These are phyloP conservation scores for Volvariella volvacea DNA, from an alignment of 1,284 basidiomycete species.

Conservation along the genomic window DNA sequence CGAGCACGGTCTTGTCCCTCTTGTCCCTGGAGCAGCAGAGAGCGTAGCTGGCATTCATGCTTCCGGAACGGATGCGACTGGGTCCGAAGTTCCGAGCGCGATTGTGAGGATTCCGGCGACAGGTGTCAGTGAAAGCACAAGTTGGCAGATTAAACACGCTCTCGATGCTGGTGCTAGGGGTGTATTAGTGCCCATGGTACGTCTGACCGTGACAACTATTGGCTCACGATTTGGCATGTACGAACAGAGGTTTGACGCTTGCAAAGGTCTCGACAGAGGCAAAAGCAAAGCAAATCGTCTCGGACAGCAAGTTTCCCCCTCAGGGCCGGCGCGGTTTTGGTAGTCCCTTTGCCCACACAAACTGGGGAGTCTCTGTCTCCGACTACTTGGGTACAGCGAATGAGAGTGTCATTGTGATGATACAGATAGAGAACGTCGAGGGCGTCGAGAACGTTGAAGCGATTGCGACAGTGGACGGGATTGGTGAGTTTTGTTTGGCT, in stretches of 20 bases:
- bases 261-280: conserved; percentile 46
- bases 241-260: no score
- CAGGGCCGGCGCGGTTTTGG: conserved; percentile 54
- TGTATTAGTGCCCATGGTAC: conserved; percentile 59
- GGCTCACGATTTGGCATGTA: background rate
- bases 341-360: conserved; percentile 48
- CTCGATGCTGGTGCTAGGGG: conserved; percentile 60
- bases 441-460: conserved; percentile 53
- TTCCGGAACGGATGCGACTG: conserved; percentile 24
- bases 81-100: conserved; percentile 30
- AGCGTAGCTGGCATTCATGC: conserved; percentile 44
- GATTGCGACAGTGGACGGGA: conserved; percentile 57
- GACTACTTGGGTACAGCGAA: conserved; percentile 57
- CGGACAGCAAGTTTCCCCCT: conserved; percentile 53
- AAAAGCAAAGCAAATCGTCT: conserved; percentile 50
- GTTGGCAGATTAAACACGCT: conserved; percentile 65
- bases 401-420: conserved; percentile 49
- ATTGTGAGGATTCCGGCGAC: conserved; percentile 58
- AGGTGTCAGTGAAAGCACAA: conserved; percentile 42
- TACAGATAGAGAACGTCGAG: conserved; percentile 62
- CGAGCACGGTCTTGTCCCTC: conserved; percentile 53
- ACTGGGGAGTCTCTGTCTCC: conserved; percentile 41
- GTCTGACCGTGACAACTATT: no score
- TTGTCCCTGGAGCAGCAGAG: conserved; percentile 50
- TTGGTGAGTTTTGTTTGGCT: conserved; percentile 36